Evolutionary conservation across 192 early-diverging fungal species (phyloP).

Genomic region (Endogone sp.): DNA sequence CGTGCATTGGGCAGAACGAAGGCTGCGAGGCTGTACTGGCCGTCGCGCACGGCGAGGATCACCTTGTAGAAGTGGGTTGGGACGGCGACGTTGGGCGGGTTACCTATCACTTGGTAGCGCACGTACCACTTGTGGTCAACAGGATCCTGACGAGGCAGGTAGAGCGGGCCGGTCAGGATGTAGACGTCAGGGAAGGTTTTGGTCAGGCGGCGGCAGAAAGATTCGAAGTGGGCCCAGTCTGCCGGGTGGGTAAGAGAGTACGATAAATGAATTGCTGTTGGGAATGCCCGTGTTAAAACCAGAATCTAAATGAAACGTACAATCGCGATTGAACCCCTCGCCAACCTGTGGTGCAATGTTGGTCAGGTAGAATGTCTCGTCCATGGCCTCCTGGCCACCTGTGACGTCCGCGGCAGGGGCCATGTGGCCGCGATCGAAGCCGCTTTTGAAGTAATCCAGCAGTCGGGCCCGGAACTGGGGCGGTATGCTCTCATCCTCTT

Average conservation of each 20-base stretch:
- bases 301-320: slow-evolving; percentile 23
- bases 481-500: slow-evolving; percentile 74
- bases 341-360: slow-evolving; percentile 84
- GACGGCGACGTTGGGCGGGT: slow-evolving; percentile 81
- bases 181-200: slow-evolving; percentile 77
- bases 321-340: slow-evolving; percentile 86
- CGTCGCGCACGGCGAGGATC: slow-evolving; percentile 59
- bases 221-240: slow-evolving; percentile 88
- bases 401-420: slow-evolving; percentile 87
- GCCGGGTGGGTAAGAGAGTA: slow-evolving; percentile 1
- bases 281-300: not conserved
- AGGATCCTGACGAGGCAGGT: slow-evolving; percentile 67
- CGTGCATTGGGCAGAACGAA: slow-evolving; percentile 85
- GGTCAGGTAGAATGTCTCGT: slow-evolving; percentile 83
- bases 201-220: slow-evolving; percentile 70
- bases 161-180: slow-evolving; percentile 85
- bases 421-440: slow-evolving; percentile 92
- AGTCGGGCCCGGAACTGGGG: slow-evolving; percentile 68
- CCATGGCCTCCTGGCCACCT: slow-evolving; percentile 63
- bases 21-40: slow-evolving; percentile 49
- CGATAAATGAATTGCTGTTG: not conserved
- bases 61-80: slow-evolving; percentile 96
- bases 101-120: slow-evolving; percentile 85
- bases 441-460: slow-evolving; percentile 74
- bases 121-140: slow-evolving; percentile 70